These are phyloP conservation scores for Chamaecyparis obtusa DNA, from an alignment of 75 land plant genomes.

Conservation along the genomic window DNA sequence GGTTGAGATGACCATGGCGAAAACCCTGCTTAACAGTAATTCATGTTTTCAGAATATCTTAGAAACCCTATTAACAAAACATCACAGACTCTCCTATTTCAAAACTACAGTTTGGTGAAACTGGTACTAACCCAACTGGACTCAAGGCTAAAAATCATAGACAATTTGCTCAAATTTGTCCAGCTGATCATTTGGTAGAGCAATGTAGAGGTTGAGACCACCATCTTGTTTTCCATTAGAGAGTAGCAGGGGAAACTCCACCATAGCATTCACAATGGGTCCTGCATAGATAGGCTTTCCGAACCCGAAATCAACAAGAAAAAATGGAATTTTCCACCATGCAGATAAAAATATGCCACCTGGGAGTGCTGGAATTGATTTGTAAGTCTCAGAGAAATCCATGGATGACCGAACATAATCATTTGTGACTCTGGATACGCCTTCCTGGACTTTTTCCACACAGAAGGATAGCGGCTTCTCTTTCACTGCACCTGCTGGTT, in stretches of 20 bases:
- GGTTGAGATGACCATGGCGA: neutral
- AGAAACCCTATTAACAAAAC: neutral
- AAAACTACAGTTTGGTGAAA: neutral
- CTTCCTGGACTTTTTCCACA: too few species aligned
- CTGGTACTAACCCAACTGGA: too few species aligned
- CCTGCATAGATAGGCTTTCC: slow-evolving; percentile 40
- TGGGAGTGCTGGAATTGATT: slow-evolving; percentile 32
- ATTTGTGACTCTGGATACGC: neutral
- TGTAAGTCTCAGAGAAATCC: slow-evolving; percentile 27
- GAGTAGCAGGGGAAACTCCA: slow-evolving; percentile 37
- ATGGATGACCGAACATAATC: slow-evolving; percentile 26
- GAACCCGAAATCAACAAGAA: slow-evolving; percentile 39
- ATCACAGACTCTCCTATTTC: neutral
- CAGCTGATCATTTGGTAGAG: slow-evolving; percentile 28
- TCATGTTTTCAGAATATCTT: neutral
- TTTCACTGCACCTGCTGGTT: too few species aligned
- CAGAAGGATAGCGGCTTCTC: too few species aligned
- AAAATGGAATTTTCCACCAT: slow-evolving; percentile 48
- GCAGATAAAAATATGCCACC: slow-evolving; percentile 40
- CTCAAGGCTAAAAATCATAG: slow-evolving; percentile 10
- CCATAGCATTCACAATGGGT: slow-evolving; percentile 24
- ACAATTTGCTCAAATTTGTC: slow-evolving; percentile 24
- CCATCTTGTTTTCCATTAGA: slow-evolving; percentile 32
- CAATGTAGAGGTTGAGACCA: slow-evolving; percentile 32
- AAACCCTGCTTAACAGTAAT: neutral